phyloP scores from a whole-genome alignment of 768 basidiomycete genomes.

The Mycena vulgaris region DNA sequence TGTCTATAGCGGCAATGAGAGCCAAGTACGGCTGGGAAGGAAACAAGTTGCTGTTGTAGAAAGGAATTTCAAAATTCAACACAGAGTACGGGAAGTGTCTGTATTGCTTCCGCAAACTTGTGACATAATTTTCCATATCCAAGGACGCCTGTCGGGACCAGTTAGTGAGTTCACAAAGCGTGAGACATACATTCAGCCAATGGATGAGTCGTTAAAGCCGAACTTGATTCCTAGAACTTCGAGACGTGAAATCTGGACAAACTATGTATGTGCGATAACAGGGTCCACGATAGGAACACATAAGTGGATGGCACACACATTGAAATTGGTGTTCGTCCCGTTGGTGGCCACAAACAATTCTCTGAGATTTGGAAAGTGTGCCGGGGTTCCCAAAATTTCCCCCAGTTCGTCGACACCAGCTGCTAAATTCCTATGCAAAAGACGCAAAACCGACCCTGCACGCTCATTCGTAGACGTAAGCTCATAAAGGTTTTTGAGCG shows the following conservation, averaged over 20 bases:
- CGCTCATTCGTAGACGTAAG: no score
- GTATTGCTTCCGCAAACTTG: slow-evolving; percentile 13
- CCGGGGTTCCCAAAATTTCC: background rate
- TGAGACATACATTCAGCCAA: no score
- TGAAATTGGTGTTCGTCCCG: background rate
- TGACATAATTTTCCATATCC: background rate
- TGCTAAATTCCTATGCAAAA: slow-evolving; percentile 15
- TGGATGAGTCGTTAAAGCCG: background rate
- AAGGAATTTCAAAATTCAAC: background rate
- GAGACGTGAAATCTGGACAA: background rate
- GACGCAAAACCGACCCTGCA: slow-evolving; percentile 4
- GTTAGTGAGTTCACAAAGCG: background rate
- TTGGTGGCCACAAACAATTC: background rate
- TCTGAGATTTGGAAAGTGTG: slow-evolving; percentile 19
- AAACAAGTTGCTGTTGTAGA: background rate
- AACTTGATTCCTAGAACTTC: slow-evolving; percentile 6
- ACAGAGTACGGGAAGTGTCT: slow-evolving; percentile 5
- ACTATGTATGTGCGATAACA: slow-evolving; percentile 8
- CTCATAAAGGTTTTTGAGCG: background rate
- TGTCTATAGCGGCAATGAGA: background rate
- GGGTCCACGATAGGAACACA: background rate
- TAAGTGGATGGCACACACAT: no score
- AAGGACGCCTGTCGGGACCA: no score
- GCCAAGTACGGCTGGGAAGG: background rate
- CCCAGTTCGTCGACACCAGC: slow-evolving; percentile 19